Evolutionary conservation across 768 basidiomycete species (phyloP).

Genomic region (Podaxis carcinomalis): DNA sequence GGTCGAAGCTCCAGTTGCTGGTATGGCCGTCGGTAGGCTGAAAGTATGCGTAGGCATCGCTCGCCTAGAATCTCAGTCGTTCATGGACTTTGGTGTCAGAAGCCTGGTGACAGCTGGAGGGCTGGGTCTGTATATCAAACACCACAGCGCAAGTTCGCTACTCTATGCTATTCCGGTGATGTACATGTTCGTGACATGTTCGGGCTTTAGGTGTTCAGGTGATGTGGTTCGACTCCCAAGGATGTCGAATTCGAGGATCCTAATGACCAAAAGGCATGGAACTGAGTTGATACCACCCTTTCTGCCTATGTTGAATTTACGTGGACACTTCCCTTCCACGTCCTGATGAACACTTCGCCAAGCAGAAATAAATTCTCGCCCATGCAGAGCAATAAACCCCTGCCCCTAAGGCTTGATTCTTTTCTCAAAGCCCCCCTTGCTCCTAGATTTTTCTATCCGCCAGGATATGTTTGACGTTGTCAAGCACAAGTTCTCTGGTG

Average conservation of each 20-base stretch:
- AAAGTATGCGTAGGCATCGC: slow-evolving; percentile 65
- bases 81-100: background rate
- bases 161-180: slow-evolving; percentile 21
- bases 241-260: background rate
- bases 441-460: background rate
- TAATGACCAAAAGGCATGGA: background rate
- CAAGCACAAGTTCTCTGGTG: background rate
- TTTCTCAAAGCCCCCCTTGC: background rate
- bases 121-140: too few species aligned
- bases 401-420: background rate
- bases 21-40: slow-evolving; percentile 91
- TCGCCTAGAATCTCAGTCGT: slow-evolving; percentile 20
- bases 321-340: background rate
- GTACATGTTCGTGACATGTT: too few species aligned
- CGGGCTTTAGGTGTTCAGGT: too few species aligned
- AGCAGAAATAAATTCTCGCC: background rate
- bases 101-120: slow-evolving; percentile 27
- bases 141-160: too few species aligned
- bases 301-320: background rate
- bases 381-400: background rate
- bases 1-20: slow-evolving; percentile 80
- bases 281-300: background rate
- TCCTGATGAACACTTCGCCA: background rate
- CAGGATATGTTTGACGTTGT: background rate
- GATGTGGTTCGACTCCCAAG: too few species aligned